Evolutionary conservation across 2,329 filamentous ascomycete genomes (phyloP), one percentile per base, ranked within the genome.

Genomic region (Fusarium sp.): DNA sequence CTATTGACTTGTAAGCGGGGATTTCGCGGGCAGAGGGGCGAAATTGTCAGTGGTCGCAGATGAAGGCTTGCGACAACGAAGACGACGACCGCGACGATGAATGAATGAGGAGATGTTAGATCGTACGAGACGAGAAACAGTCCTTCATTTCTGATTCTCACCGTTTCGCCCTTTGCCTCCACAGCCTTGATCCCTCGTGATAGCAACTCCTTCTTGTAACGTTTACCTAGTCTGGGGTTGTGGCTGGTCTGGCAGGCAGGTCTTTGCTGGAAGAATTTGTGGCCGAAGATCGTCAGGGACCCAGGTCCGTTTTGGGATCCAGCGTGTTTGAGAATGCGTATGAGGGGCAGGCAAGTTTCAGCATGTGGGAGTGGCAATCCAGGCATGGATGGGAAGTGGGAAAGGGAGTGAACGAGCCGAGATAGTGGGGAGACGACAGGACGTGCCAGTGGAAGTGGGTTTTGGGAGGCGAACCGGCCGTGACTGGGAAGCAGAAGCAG

Each of bases 271-370:
- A 63, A 70, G 58, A 69, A 65, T 65, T 69, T 67, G 64, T 22
- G 31, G 35, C 65, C 71, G 57, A 66, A 65, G 76, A 77, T 77
- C 76, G 72, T 69, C 75, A 77, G 75, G 76, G 75, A 75, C 73
- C 68, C 62, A 54, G 64, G 68, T 6, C 27, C 60, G 31, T 60
- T 74, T 69, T 66, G 64, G 73, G 68, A 62, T 64, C 45, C n/a
- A 52, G 63, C 54, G 61, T 65, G 59, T 70, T 62, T 70, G 72
- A 74, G 69, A 65, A 62, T 52, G 71, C n/a, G 67, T 61, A 64
- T 64, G 70, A 69, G 70, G 70, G 70, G 68, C 65, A 66, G 72
- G 61, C 67, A 69, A 40, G 76, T 77, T 77, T 77, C 76, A 77
- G 73, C 66, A 42, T 67, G 70, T 52, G 22, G 56, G 56, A 58